These are phyloP conservation scores for Nakazawaea ernobii DNA, from an alignment of 805 yeast species.

Conservation along the genomic window DNA sequence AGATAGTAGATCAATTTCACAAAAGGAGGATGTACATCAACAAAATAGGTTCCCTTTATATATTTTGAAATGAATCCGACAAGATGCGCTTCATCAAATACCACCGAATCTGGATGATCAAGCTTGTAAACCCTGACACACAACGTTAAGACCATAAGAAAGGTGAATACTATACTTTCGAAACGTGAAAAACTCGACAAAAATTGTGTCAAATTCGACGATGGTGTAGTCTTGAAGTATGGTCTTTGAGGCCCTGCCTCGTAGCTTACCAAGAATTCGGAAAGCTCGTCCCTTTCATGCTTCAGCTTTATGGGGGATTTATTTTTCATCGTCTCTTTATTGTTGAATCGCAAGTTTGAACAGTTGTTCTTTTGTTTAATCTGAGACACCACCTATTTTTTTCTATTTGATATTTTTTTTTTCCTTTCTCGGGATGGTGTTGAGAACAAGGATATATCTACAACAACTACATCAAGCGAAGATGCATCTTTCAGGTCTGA, in stretches of 20 bases:
- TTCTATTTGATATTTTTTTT: no score
- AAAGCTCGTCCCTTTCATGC: neutral
- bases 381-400: no score
- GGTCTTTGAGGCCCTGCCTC: slow-evolving; percentile 27
- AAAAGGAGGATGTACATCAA: slow-evolving; percentile 72
- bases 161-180: slow-evolving; percentile 20
- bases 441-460: no score
- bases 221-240: slow-evolving; percentile 22
- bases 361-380: no score
- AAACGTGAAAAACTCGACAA: slow-evolving; percentile 12
- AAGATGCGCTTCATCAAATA: slow-evolving; percentile 44
- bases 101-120: slow-evolving; percentile 31
- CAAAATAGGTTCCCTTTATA: slow-evolving; percentile 53
- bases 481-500: no score
- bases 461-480: no score
- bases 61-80: slow-evolving; percentile 37
- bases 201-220: slow-evolving; percentile 14
- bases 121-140: slow-evolving; percentile 28
- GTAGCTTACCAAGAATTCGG: slow-evolving; percentile 20
- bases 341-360: no score
- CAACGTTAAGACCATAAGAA: slow-evolving; percentile 21
- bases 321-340: no score
- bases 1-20: slow-evolving; percentile 54
- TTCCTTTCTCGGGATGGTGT: no score
- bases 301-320: neutral